Evolutionary conservation across 495 filamentous ascomycete genomes (phyloP).

Genomic region (Annulohypoxylon moriforme): DNA sequence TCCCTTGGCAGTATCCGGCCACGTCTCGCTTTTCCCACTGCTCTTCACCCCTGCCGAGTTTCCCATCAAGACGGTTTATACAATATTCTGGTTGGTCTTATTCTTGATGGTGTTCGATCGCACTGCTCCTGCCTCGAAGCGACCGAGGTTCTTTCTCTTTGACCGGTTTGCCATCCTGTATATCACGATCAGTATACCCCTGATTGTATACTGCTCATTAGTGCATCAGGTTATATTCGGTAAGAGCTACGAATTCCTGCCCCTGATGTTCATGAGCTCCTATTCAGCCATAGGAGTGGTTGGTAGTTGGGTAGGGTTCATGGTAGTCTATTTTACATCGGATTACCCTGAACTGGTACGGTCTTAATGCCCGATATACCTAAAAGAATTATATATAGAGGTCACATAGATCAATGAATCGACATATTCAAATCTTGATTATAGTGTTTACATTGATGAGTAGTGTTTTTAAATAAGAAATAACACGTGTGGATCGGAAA

Average conservation of each 20-base stretch:
- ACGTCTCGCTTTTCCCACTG: constrained; percentile 94
- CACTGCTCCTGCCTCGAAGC: constrained; percentile 81
- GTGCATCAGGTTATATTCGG: constrained; percentile 86
- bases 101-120: constrained; percentile 89
- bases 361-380: not conserved
- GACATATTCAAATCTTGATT: constrained; percentile 1
- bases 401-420: constrained; percentile 13
- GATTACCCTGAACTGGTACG: constrained; percentile 45
- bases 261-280: constrained; percentile 95
- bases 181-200: constrained; percentile 84
- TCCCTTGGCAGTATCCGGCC: constrained; percentile 89
- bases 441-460: constrained; percentile 4
- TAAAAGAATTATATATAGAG: constrained; percentile 20
- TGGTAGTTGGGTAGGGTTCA: constrained; percentile 95
- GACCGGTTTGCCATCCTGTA: constrained; percentile 92
- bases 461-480: constrained; percentile 7
- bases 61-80: constrained; percentile 92
- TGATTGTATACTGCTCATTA: constrained; percentile 89
- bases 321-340: constrained; percentile 89
- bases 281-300: constrained; percentile 96
- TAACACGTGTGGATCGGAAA: constrained; percentile 25
- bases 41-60: constrained; percentile 93
- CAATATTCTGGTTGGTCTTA: constrained; percentile 87
- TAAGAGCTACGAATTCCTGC: constrained; percentile 85
- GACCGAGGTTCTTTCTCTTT: constrained; percentile 82